Conservation (phyloP, 192 early-diverging fungal species). For the Coemansia erecta region DNA sequence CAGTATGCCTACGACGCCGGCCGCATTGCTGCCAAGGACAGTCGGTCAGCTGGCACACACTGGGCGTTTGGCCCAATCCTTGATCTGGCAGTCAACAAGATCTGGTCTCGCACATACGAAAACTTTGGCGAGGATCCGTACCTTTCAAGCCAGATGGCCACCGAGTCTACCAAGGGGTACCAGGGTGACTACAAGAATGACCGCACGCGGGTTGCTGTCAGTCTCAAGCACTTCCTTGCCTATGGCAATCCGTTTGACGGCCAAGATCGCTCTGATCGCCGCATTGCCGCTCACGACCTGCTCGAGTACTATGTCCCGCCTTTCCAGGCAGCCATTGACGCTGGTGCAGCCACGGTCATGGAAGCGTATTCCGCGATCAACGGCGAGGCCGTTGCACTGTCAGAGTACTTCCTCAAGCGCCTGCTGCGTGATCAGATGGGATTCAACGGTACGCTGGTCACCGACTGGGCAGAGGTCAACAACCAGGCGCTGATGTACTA, state of each 20-base stretch:
- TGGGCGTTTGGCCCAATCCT: conserved; percentile 64
- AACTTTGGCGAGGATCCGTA: conserved; percentile 64
- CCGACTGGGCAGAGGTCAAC: conserved; percentile 58
- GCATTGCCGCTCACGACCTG: conserved; percentile 55
- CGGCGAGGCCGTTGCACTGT: conserved; percentile 58
- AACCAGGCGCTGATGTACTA: conserved; percentile 50
- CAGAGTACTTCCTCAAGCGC: conserved; percentile 54
- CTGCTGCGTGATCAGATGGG: conserved; percentile 56
- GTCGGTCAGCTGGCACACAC: conserved; percentile 60
- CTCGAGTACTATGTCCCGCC: conserved; percentile 64
- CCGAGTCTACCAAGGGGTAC: conserved; percentile 56
- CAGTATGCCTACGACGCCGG: conserved; percentile 58
- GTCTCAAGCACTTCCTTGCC: conserved; percentile 68
- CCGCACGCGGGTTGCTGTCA: conserved; percentile 59
- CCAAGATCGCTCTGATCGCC: conserved; percentile 35
- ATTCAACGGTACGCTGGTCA: conserved; percentile 57
- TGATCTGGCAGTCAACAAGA: conserved; percentile 60
- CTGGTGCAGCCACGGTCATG: conserved; percentile 63
- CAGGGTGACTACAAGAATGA: conserved; percentile 68
- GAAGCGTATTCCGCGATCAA: conserved; percentile 63
- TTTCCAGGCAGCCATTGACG: conserved; percentile 60
- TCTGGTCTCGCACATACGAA: conserved; percentile 59
- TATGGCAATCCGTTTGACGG: conserved; percentile 60
- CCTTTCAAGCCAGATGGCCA: conserved; percentile 55
- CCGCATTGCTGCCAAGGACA: conserved; percentile 62